Evolutionary conservation across 2,329 filamentous ascomycete species (phyloP).

Genomic region (Calonectria hawksworthii): DNA sequence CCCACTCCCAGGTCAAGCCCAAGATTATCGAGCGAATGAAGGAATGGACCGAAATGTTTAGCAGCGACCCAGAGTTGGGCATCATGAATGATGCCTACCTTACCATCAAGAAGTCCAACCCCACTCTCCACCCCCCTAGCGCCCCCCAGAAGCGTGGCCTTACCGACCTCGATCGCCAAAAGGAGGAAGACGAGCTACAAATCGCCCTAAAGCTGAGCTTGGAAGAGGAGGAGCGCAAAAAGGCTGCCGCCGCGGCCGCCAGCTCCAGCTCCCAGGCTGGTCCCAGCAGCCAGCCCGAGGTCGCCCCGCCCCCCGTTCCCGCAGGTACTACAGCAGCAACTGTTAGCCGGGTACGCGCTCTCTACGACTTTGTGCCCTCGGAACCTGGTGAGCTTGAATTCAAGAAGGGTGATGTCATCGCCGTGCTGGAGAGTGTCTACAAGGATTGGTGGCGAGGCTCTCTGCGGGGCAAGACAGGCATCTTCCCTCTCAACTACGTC

Average conservation of each 20-base stretch:
- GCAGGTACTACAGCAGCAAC: conserved; percentile 95
- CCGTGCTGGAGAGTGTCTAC: conserved; percentile 96
- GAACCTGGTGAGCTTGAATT: conserved; percentile 97
- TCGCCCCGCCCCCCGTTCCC: conserved; percentile 69
- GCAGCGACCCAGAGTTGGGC: conserved; percentile 88
- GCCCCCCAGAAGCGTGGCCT: conserved; percentile 95
- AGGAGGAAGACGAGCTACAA: conserved; percentile 97
- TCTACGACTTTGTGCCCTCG: conserved; percentile 95
- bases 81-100: conserved; percentile 98
- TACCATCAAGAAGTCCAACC: conserved; percentile 87
- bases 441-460: conserved; percentile 99
- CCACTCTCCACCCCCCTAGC: conserved; percentile 89
- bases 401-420: conserved; percentile 96
- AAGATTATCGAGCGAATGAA: conserved; percentile 98
- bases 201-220: conserved; percentile 95
- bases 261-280: conserved; percentile 49
- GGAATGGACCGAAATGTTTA: conserved; percentile 96
- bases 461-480: conserved; percentile 92
- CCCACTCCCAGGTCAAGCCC: conserved; percentile 94
- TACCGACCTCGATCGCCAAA: conserved; percentile 89
- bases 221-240: conserved; percentile 83
- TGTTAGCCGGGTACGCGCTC: conserved; percentile 91
- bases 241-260: conserved; percentile 57
- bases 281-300: conserved; percentile 57
- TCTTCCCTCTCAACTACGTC: conserved; percentile 98